These are phyloP conservation scores for Rhodosporidiobolus odoratus DNA, from an alignment of 768 basidiomycete genomes.

Conservation along the genomic window DNA sequence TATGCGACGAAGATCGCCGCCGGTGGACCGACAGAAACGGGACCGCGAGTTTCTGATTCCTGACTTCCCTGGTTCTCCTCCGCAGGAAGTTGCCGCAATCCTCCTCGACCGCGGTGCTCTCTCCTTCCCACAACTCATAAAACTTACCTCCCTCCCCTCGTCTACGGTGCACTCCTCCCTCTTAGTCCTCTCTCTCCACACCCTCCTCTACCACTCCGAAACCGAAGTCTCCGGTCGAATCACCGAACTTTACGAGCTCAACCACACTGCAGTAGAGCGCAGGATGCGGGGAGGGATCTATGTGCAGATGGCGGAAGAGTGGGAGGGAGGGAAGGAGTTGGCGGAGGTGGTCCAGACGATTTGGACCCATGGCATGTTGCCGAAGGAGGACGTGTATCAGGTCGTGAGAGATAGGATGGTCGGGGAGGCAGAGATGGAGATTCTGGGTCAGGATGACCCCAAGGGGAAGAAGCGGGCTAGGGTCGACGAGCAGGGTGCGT, in stretches of 20 bases:
- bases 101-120: slow-evolving; percentile 34
- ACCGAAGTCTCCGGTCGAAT: slow-evolving; percentile 28
- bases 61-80: not conserved
- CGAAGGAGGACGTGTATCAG: slow-evolving; percentile 15
- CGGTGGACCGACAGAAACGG: no score
- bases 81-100: slow-evolving; percentile 31
- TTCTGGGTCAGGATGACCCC: not conserved
- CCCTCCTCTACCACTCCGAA: slow-evolving; percentile 34
- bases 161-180: slow-evolving; percentile 18
- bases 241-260: slow-evolving; percentile 36
- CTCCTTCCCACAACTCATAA: slow-evolving; percentile 31
- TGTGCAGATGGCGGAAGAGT: slow-evolving; percentile 25
- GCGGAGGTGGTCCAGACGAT: slow-evolving; percentile 4
- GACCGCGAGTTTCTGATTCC: not conserved
- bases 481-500: slow-evolving; percentile 13
- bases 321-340: slow-evolving; percentile 1
- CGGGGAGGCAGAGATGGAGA: not conserved
- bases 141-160: slow-evolving; percentile 30
- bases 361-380: slow-evolving; percentile 27
- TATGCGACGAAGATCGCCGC: not conserved
- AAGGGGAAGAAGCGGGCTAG: slow-evolving; percentile 31
- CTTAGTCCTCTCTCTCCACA: slow-evolving; percentile 35
- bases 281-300: slow-evolving; percentile 24
- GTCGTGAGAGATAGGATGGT: not conserved
- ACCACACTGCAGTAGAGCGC: slow-evolving; percentile 24